Conservation (phyloP, 768 basidiomycete genomes). For the Pilatotrama ljubarskyi region DNA sequence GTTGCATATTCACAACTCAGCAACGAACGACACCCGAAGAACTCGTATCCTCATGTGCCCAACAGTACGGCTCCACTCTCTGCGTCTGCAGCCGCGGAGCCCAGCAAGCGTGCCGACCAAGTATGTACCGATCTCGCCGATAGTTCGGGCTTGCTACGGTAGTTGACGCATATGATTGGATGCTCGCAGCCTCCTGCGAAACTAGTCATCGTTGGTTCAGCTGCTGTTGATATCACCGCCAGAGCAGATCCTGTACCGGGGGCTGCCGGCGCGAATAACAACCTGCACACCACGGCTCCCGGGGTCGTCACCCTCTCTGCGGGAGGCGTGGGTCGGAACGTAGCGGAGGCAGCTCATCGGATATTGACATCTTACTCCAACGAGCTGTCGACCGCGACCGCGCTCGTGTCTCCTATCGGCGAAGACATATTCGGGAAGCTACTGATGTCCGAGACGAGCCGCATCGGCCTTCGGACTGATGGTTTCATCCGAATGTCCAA, state of each 20-base stretch:
- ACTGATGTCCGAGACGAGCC: slow-evolving; percentile 54
- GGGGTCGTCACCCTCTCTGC: slow-evolving; percentile 71
- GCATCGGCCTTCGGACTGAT: slow-evolving; percentile 78
- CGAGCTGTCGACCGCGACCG: slow-evolving; percentile 34
- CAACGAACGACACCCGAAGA: neutral
- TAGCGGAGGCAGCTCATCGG: slow-evolving; percentile 87
- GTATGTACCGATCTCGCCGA: neutral
- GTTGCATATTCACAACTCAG: slow-evolving; percentile 64
- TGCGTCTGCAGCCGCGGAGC: neutral
- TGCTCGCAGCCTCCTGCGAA: slow-evolving; percentile 35
- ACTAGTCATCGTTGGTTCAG: slow-evolving; percentile 78
- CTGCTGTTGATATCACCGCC: slow-evolving; percentile 88
- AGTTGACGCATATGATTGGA: neutral
- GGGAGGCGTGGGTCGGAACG: slow-evolving; percentile 94
- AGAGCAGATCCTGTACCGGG: slow-evolving; percentile 36
- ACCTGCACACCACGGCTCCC: slow-evolving; percentile 74
- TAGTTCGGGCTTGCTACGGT: neutral
- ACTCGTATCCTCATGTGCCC: slow-evolving; percentile 6
- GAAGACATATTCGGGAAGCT: slow-evolving; percentile 75
- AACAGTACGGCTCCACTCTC: neutral
- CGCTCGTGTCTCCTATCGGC: slow-evolving; percentile 78
- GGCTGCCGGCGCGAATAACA: slow-evolving; percentile 33
- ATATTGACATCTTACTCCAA: slow-evolving; percentile 41
- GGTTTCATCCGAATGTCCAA: slow-evolving; percentile 53
- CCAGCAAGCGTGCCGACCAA: neutral